Conservation (phyloP, 148 eudicot species). For the Dianthus caryophyllus region DNA sequence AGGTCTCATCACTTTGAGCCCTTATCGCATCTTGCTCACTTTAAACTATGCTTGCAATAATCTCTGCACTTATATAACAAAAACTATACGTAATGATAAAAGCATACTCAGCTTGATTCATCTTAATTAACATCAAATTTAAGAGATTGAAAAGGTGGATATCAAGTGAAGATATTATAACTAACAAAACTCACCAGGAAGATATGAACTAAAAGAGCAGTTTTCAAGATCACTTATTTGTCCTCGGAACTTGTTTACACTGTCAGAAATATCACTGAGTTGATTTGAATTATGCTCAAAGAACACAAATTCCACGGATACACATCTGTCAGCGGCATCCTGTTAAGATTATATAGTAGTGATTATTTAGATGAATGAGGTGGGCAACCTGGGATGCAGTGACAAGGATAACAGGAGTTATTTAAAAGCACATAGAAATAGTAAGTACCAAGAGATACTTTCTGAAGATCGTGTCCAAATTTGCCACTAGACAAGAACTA, state of each 20-base stretch:
- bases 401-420: background rate
- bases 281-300: conserved; percentile 60
- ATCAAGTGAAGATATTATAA: background rate
- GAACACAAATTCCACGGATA: conserved; percentile 64
- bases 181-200: conserved; percentile 49
- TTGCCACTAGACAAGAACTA: conserved; percentile 44
- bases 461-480: conserved; percentile 39
- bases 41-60: too few species aligned
- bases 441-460: conserved; percentile 46
- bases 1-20: too few species aligned
- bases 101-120: background rate
- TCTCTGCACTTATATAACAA: background rate
- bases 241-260: conserved; percentile 45
- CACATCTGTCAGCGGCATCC: conserved; percentile 80
- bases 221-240: conserved; percentile 71
- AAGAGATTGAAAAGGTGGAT: background rate
- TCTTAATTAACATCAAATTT: background rate
- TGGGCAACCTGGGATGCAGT: background rate
- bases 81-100: background rate
- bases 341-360: conserved; percentile 26
- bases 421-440: background rate
- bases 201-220: conserved; percentile 54
- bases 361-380: conserved; percentile 4
- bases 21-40: too few species aligned
- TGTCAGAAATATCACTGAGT: conserved; percentile 39